A percentile compares a stretch with the other conserved stretches of the same genome.
These are phyloP conservation scores for Fusarium poae DNA, from an alignment of 2,329 filamentous ascomycete species.

Conservation along the genomic window DNA sequence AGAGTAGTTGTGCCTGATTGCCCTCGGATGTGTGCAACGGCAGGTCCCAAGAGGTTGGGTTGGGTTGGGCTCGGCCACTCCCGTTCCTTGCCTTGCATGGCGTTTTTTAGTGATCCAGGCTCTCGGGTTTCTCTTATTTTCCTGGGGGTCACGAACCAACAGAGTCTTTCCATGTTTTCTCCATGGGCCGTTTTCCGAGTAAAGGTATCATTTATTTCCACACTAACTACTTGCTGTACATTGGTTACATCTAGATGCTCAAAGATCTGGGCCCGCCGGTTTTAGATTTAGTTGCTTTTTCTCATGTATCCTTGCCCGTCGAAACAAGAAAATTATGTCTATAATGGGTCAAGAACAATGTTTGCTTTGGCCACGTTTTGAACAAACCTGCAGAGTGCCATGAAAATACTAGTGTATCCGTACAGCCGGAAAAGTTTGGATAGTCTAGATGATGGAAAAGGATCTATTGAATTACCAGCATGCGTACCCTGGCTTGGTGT, in stretches of 20 bases:
- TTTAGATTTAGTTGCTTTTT: neutral
- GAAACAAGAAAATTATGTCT: neutral
- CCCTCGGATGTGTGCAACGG: neutral
- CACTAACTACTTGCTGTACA: neutral
- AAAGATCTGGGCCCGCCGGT: neutral
- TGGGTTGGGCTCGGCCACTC: slow-evolving; percentile 27
- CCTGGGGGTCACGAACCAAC: neutral
- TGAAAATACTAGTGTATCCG: neutral
- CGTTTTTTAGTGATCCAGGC: slow-evolving; percentile 17
- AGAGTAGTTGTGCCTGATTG: neutral
- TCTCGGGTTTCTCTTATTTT: slow-evolving; percentile 3
- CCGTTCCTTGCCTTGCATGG: slow-evolving; percentile 42
- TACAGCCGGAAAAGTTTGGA: neutral
- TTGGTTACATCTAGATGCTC: neutral
- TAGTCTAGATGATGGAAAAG: neutral
- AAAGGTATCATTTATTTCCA: neutral
- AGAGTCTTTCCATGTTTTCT: too few relatives aligned
- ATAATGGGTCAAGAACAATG: too few relatives aligned
- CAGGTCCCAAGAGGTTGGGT: slow-evolving; percentile 4
- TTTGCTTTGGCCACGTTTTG: neutral
- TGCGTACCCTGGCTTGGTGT: neutral
- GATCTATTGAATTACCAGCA: neutral
- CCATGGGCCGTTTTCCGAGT: neutral
- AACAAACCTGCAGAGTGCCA: neutral
- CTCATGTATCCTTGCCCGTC: neutral